Percentiles rank a stretch among this genome's conserved stretches.
phyloP scores from a whole-genome alignment of 345 rosid genomes.

The Raphanus sativus region DNA sequence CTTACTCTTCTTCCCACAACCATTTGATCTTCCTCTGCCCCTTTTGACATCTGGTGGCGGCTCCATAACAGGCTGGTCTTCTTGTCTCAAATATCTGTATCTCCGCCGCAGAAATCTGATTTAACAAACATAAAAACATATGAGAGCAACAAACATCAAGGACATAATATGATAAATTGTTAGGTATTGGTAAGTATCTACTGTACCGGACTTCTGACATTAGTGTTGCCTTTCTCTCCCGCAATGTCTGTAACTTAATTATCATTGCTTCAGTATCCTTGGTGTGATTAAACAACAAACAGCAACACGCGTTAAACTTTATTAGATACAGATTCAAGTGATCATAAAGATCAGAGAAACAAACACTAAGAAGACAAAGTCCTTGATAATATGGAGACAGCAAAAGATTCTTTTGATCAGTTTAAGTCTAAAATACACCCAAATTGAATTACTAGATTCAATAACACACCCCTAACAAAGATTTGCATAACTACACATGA shows the following conservation, averaged over 20 bases:
- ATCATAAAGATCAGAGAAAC: slow-evolving; percentile 7
- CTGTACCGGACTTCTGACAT: slow-evolving; percentile 72
- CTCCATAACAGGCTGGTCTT: slow-evolving; percentile 38
- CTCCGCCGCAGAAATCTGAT: slow-evolving; percentile 67
- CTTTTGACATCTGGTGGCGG: slow-evolving; percentile 12
- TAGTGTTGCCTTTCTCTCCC: slow-evolving; percentile 54
- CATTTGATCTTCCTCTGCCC: slow-evolving; percentile 31
- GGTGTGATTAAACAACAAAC: neutral
- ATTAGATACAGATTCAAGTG: neutral
- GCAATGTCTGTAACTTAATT: slow-evolving; percentile 50
- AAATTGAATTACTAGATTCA: too few species aligned
- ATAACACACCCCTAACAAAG: neutral
- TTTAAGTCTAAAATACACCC: too few species aligned
- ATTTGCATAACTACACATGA: slow-evolving; percentile 6
- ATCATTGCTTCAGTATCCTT: slow-evolving; percentile 63
- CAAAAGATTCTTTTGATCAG: too few species aligned
- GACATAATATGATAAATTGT: neutral
- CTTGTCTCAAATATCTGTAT: slow-evolving; percentile 52
- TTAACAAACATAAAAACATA: neutral
- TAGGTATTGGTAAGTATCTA: slow-evolving; percentile 5
- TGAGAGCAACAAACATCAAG: slow-evolving; percentile 13
- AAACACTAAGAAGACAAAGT: neutral
- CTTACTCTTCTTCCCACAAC: slow-evolving; percentile 11
- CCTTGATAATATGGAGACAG: too few species aligned
- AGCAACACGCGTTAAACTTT: neutral